These are phyloP conservation scores for Trametes pubescens DNA, from an alignment of 1,284 basidiomycete genomes.

Conservation along the genomic window DNA sequence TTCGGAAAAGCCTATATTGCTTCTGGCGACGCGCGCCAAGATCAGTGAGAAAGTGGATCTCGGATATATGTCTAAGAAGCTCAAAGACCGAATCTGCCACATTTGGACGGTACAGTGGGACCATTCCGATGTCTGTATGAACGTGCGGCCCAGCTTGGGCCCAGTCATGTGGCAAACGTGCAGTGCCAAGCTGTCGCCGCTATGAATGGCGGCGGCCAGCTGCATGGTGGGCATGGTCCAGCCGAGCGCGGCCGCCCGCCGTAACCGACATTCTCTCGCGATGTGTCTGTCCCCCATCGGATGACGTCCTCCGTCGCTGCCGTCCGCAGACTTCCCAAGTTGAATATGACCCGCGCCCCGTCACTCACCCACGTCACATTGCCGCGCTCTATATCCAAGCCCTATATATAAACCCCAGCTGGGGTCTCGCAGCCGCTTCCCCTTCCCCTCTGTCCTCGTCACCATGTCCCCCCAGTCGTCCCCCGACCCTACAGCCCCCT, in stretches of 20 bases:
- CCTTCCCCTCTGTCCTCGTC: not conserved
- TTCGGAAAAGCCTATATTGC: not conserved
- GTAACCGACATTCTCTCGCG: conserved; percentile 1
- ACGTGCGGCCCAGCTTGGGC: not conserved
- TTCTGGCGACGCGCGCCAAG: not conserved
- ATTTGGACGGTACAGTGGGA: conserved; percentile 16
- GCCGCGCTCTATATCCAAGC: not conserved
- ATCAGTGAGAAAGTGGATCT: conserved; percentile 7
- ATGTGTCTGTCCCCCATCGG: not conserved
- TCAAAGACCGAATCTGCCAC: conserved; percentile 14
- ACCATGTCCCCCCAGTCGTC: conserved; percentile 3
- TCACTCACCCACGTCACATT: conserved; percentile 8
- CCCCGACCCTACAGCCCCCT: not conserved
- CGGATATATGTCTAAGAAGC: conserved; percentile 14
- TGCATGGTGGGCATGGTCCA: not conserved
- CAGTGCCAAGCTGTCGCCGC: not conserved
- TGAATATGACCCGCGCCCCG: not conserved
- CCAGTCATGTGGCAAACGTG: conserved; percentile 31
- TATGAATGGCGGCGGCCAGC: not conserved
- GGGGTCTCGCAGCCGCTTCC: not conserved
- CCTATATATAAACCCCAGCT: not conserved
- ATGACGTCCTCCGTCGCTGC: not conserved
- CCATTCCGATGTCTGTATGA: conserved; percentile 4
- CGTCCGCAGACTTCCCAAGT: not conserved
- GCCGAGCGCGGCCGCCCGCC: not conserved